Evolutionary conservation across 805 yeast species (phyloP).

Genomic region (Pichia scutulata): DNA sequence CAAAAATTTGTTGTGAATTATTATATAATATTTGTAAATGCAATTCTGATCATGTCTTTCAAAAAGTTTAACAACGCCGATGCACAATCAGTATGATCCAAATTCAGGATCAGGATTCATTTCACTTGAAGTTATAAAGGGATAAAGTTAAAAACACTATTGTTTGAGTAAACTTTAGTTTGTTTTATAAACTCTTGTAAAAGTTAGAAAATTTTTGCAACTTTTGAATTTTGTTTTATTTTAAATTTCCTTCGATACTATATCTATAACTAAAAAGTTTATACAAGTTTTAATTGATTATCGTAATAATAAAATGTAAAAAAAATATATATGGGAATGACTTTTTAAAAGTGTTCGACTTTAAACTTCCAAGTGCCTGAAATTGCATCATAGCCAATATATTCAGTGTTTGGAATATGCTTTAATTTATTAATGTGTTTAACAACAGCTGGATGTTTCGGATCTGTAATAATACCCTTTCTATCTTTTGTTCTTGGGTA

Average conservation of each 20-base stretch:
- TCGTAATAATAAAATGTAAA: not conserved
- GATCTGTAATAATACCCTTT: conserved; percentile 67
- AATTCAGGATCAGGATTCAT: too few species aligned
- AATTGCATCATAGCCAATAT: conserved; percentile 68
- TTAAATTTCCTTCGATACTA: not conserved
- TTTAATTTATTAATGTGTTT: conserved; percentile 65
- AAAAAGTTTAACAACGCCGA: too few species aligned
- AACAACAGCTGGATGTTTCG: conserved; percentile 61
- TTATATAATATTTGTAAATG: too few species aligned
- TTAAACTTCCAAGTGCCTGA: conserved; percentile 67
- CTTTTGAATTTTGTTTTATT: not conserved
- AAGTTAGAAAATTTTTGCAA: too few species aligned
- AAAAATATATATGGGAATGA: not conserved
- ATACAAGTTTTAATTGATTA: not conserved
- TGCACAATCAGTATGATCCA: too few species aligned
- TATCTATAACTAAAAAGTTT: not conserved
- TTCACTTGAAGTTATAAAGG: too few species aligned
- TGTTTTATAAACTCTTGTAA: not conserved
- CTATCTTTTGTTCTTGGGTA: conserved; percentile 73
- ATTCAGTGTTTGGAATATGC: conserved; percentile 48
- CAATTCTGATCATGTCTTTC: too few species aligned
- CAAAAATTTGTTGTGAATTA: too few species aligned
- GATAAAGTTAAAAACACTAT: too few species aligned
- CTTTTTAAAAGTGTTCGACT: conserved; percentile 32
- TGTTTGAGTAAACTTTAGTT: too few species aligned